These are phyloP conservation scores for Candida cerambycidarum DNA, from an alignment of 805 yeast genomes.

Conservation along the genomic window DNA sequence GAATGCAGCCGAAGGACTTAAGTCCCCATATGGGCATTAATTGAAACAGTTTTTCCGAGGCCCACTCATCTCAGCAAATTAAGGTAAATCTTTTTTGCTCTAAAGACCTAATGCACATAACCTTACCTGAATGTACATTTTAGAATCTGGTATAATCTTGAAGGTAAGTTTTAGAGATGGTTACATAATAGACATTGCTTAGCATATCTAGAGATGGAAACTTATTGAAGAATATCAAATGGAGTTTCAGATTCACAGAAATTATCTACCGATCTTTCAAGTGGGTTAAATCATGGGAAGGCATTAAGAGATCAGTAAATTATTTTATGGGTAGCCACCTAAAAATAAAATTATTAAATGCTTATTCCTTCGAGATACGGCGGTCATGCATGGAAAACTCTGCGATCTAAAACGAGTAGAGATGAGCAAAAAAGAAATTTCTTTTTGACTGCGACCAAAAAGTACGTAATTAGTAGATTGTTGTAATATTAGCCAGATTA, in stretches of 20 bases:
- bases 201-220: no score
- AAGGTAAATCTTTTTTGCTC: not conserved
- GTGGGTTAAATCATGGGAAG: no score
- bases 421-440: slow-evolving; percentile 1
- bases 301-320: no score
- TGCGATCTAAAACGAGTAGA: not conserved
- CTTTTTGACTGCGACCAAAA: not conserved
- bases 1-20: slow-evolving; percentile 3
- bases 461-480: no score
- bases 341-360: not conserved
- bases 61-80: not conserved
- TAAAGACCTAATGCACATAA: not conserved
- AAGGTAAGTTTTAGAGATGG: not conserved
- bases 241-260: no score
- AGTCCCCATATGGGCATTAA: not conserved
- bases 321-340: not conserved
- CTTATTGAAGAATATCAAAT: no score
- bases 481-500: no score
- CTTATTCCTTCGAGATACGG: not conserved
- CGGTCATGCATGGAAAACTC: slow-evolving; percentile 4
- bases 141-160: not conserved
- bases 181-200: not conserved
- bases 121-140: slow-evolving; percentile 1
- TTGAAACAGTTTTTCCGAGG: slow-evolving; percentile 1
- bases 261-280: no score